Base-by-base conservation (phyloP, 1,139 yeast genomes). In the Casaregolazyma lundiana region DNA sequence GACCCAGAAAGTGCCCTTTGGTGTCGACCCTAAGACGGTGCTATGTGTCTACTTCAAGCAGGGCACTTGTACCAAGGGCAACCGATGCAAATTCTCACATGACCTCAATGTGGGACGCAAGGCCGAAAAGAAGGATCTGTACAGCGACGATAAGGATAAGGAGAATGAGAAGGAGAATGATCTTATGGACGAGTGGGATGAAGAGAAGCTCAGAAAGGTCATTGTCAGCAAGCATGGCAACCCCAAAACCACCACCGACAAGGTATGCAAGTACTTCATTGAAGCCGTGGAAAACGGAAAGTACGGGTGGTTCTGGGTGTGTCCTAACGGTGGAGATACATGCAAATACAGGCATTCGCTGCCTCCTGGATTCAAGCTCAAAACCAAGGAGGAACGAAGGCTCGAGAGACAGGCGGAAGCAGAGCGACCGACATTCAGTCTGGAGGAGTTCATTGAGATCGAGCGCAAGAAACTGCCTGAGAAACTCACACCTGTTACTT, bases 261-360 rank as follows among this genome's bases (percentile, higher is more conserved):
- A 78, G 55, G 89, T 94, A 41, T 94, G 99, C 77, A 92, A 90
- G 67, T 81, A 68, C 67, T 94, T 94, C 70, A 86, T 92, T 58
- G 96, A 89, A 51, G 98, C 98, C 0, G 97, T 94, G 51, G 98
- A 94, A 64, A 89, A 89, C 62, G 94, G 95, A 49, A 90, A 92
- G 65, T 92, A 94, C 64, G 98, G 99, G 59, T 92, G 98, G 98
- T 90, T 92, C 69, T 92, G 98, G 99, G 77, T 78, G 26, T 92
- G 99, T 72, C 99, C 98, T 32, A 87, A 87, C 59, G 92, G 92
- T 36, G 97, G 96, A 53, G 81, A 84, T 56, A 84, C 80, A 48
- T 94, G 99, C 78, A 92, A 84, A 73, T 94, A 94, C 72, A 81
- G 78, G 67, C 99, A 94, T 68, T 84, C 97, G n/a, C 75, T 94